Percentiles rank a stretch among this genome's conserved stretches.
Conservation (phyloP, 139 green algal genomes). For the Picochlorum sp. region DNA sequence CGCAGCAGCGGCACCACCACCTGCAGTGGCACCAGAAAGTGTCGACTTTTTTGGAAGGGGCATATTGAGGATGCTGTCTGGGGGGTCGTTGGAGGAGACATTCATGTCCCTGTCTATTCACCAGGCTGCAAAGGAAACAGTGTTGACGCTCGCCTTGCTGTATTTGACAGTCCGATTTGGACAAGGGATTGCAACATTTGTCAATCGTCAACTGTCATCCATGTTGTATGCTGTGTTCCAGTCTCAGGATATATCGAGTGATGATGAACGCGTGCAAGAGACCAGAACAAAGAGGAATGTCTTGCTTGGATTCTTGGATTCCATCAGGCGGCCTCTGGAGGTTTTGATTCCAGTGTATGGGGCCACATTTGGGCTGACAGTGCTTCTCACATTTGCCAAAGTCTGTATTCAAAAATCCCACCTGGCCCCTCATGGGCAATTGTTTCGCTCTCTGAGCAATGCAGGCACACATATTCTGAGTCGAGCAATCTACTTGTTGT, state of each 20-base stretch:
- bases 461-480: background rate
- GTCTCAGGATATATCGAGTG: no score
- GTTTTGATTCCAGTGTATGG: background rate
- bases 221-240: no score
- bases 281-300: background rate
- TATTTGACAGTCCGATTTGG: background rate
- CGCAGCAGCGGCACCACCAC: background rate
- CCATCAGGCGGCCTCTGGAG: background rate
- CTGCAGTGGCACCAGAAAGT: background rate
- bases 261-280: no score
- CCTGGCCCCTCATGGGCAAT: background rate
- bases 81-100: background rate
- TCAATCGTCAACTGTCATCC: no score
- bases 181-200: no score
- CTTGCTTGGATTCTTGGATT: background rate
- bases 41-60: background rate
- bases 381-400: background rate
- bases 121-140: background rate
- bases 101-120: background rate
- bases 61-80: background rate
- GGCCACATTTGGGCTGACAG: background rate
- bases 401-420: background rate
- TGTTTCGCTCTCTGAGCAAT: background rate
- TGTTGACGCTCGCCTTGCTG: background rate
- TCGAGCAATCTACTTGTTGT: background rate